Conservation (phyloP, 140 eudicot species). For the Ambrosia hybrid region DNA sequence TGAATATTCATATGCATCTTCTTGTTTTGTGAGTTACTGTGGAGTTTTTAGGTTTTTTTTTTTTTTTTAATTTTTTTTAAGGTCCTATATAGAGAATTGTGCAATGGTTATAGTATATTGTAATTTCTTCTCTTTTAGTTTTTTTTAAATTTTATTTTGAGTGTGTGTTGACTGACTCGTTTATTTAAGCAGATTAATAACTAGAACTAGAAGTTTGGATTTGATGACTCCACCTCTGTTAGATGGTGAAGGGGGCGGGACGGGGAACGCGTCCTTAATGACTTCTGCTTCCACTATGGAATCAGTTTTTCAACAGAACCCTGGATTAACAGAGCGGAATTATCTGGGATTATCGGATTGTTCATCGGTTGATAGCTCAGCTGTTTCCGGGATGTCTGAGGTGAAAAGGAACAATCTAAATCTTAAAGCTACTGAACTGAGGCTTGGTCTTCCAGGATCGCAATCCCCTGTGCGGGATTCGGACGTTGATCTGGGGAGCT, state of each 20-base stretch:
- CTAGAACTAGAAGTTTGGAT: constrained; percentile 1
- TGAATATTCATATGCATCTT: too few relatives aligned
- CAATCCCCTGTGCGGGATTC: constrained; percentile 73
- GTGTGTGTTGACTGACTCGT: too few relatives aligned
- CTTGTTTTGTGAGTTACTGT: too few relatives aligned
- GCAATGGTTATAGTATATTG: not conserved
- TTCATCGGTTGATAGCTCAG: constrained; percentile 79
- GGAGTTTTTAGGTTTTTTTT: not conserved
- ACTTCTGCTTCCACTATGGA: constrained; percentile 48
- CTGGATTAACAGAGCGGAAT: constrained; percentile 62
- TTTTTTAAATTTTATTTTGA: too few relatives aligned
- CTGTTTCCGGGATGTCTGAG: constrained; percentile 40
- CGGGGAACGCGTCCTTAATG: constrained; percentile 34
- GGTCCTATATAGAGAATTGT: not conserved
- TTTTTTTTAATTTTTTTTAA: not conserved
- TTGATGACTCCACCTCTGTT: constrained; percentile 57
- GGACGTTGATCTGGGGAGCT: constrained; percentile 32
- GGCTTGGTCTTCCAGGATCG: constrained; percentile 95
- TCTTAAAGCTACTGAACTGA: constrained; percentile 82
- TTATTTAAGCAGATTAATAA: constrained; percentile 25
- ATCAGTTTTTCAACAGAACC: constrained; percentile 40
- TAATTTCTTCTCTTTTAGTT: not conserved
- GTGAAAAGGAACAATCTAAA: constrained; percentile 52
- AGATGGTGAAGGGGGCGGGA: constrained; percentile 54
- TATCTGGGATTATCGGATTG: constrained; percentile 81